These are phyloP conservation scores for Inosperma sp. DNA, from an alignment of 768 basidiomycete species.

Conservation along the genomic window DNA sequence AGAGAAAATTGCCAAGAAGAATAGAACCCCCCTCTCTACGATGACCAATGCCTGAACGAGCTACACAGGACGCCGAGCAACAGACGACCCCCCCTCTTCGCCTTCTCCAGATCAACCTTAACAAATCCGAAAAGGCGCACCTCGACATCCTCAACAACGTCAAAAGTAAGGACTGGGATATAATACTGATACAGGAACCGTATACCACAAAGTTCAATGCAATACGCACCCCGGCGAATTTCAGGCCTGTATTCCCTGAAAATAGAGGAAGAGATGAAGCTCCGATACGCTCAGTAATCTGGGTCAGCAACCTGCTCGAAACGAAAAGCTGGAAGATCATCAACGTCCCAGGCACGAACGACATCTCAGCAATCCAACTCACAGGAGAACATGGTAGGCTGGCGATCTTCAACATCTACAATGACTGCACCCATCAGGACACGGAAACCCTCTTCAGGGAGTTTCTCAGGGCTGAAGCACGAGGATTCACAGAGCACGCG, in stretches of 20 bases:
- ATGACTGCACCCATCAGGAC: conserved; percentile 8
- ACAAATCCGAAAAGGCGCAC: conserved; percentile 17
- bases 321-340: conserved; percentile 18
- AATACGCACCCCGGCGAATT: conserved; percentile 17
- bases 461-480: neutral
- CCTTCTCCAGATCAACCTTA: conserved; percentile 15
- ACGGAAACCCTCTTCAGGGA: neutral
- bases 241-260: conserved; percentile 17
- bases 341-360: conserved; percentile 10
- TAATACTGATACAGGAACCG: conserved; percentile 20
- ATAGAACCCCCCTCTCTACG: no score
- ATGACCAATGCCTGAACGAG: no score
- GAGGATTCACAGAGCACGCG: neutral
- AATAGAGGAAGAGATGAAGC: neutral
- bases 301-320: conserved; percentile 13
- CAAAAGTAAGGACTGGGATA: conserved; percentile 9
- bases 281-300: conserved; percentile 15
- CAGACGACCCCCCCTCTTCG: neutral
- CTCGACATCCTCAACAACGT: conserved; percentile 14
- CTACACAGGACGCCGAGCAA: neutral
- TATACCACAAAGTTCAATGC: conserved; percentile 8
- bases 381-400: neutral
- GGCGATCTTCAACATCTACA: conserved; percentile 22
- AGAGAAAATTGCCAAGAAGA: no score
- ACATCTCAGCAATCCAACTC: conserved; percentile 17